Evolutionary conservation across 2,329 filamentous ascomycete genomes (phyloP), one percentile per base, ranked within the genome.

Genomic region (Didymella glomerata): DNA sequence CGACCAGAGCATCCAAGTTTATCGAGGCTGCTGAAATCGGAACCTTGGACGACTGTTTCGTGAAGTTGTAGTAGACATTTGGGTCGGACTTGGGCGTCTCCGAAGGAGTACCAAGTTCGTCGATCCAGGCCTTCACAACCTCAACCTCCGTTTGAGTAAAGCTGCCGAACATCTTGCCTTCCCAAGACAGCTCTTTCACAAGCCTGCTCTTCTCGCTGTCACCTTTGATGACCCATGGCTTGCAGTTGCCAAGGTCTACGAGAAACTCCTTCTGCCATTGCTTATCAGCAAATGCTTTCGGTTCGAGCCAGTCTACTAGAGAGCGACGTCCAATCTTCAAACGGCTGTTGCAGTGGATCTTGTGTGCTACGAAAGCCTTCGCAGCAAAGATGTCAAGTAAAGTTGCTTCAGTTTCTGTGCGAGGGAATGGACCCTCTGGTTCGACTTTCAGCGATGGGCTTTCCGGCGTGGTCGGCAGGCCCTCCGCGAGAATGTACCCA

Each of bases 141-240:
- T 72, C 69, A 18, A 77, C 70, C 62, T 84, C 82, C 11, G 65
- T 68, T 16, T 78, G 65, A 1, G 80, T 83, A 64, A 84, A 84
- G 20, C 80, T 74, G 1, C 82, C 82, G 62, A 82, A 84, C 81
- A 84, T 84, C 42, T 73, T 77, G 5, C 81, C 82, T 24, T 77
- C 75, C 81, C 81, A 83, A 1, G 62, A 69, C 8, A 83, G 63
- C 65, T 81, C 80, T 40, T 71, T 75, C 2, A 83, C 64, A 2
- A 84, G 70, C 22, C 63, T 73, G 55, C 81, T 83, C 32, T 75
- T 74, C 1, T 64, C 48, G 51, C 78, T 78, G 36, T 76, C 65
- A 5, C 81, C 81, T 40, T 69, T 72, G 41, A 71, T 62, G 3
- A 83, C 67, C 82, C 81, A 83, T 13, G 76, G 75, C 38, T 72